These are phyloP conservation scores for Penicillium paxilli DNA, from an alignment of 495 filamentous ascomycete species.

Conservation along the genomic window DNA sequence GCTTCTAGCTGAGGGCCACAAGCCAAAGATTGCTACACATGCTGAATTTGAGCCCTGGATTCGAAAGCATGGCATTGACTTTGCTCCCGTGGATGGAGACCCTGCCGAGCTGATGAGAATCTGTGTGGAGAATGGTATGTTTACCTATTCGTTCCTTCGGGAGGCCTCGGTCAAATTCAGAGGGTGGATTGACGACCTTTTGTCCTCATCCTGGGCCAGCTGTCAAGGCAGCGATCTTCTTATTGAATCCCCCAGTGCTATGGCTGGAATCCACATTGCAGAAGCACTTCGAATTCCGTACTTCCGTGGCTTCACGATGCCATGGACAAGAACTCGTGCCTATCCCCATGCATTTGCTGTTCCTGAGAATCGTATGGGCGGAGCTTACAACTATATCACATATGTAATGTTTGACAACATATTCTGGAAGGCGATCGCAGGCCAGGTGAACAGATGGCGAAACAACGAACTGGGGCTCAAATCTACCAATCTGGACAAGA, in stretches of 20 bases:
- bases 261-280: constrained; percentile 98
- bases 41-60: constrained; percentile 88
- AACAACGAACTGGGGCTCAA: constrained; percentile 75
- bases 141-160: constrained; percentile 86
- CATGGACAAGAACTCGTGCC: constrained; percentile 92
- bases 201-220: constrained; percentile 78
- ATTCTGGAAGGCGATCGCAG: constrained; percentile 91
- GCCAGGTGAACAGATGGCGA: constrained; percentile 92
- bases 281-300: constrained; percentile 93
- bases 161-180: constrained; percentile 89
- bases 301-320: constrained; percentile 98
- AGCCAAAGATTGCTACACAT: constrained; percentile 87
- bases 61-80: constrained; percentile 87
- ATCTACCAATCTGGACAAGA: constrained; percentile 80
- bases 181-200: constrained; percentile 88
- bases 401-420: constrained; percentile 97
- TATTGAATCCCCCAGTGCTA: constrained; percentile 94
- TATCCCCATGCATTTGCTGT: constrained; percentile 99
- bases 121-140: constrained; percentile 97
- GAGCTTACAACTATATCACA: constrained; percentile 89
- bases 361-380: constrained; percentile 89
- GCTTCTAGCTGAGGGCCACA: constrained; percentile 83
- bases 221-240: constrained; percentile 88
- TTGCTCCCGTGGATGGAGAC: constrained; percentile 83
- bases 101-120: constrained; percentile 93